Evolutionary conservation across 352 stramenopile species (phyloP).

Genomic region (Pythium grandisporangium): DNA sequence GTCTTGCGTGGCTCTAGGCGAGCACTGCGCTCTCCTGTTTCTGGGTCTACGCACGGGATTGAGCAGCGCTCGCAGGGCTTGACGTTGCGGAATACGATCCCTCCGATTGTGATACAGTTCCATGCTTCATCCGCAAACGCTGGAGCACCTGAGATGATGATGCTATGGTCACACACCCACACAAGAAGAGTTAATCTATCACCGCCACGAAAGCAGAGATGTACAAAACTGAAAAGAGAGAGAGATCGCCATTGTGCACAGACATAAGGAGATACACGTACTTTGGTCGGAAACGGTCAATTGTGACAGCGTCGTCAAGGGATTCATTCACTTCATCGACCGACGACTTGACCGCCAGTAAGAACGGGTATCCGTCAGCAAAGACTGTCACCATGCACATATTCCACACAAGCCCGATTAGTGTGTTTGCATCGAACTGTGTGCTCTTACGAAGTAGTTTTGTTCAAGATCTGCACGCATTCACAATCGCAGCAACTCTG

Average conservation of each 20-base stretch:
- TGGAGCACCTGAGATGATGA: slow-evolving; percentile 54
- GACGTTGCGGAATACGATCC: slow-evolving; percentile 56
- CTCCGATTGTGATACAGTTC: slow-evolving; percentile 49
- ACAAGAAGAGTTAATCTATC: not conserved
- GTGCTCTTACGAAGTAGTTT: too few relatives aligned
- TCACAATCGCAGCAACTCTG: not conserved
- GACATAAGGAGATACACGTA: slow-evolving; percentile 20
- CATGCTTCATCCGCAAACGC: slow-evolving; percentile 72
- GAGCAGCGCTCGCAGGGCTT: slow-evolving; percentile 67
- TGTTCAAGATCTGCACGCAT: too few relatives aligned
- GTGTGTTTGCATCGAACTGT: too few relatives aligned
- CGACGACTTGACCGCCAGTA: slow-evolving; percentile 49
- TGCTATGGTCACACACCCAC: slow-evolving; percentile 17
- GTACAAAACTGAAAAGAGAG: not conserved
- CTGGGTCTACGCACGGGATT: slow-evolving; percentile 68
- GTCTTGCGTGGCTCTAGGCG: slow-evolving; percentile 40
- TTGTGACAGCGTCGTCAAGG: slow-evolving; percentile 43
- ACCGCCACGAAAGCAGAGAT: not conserved
- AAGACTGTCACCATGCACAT: too few relatives aligned
- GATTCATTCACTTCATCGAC: slow-evolving; percentile 48
- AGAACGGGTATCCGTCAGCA: slow-evolving; percentile 69
- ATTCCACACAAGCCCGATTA: too few relatives aligned
- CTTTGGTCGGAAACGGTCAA: slow-evolving; percentile 83
- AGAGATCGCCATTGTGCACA: not conserved
- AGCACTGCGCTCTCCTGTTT: slow-evolving; percentile 35